Evolutionary conservation across 192 early-diverging fungal genomes (phyloP), one percentile per base, ranked within the genome.

Genomic region (Coemansia erecta): DNA sequence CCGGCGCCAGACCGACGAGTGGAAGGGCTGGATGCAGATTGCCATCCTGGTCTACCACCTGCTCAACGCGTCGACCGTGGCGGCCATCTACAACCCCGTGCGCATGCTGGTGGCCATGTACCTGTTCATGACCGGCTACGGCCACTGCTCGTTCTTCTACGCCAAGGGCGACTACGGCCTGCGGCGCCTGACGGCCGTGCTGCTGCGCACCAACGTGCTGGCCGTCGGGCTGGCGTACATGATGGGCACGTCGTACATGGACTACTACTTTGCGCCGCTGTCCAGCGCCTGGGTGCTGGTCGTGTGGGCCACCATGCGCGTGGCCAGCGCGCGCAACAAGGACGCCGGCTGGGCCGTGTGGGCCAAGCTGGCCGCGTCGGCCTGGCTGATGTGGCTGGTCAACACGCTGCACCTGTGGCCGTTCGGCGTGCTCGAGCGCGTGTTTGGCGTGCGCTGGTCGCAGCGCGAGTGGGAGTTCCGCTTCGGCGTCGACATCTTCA

Each of bases 11-110:
- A 92, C 90, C 9, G 89, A 92, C 51, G 90, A 92, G 68, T 92
- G 90, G 90, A 89, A 89, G 62, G 90, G 90, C 0, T 92, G 90
- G 90, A 92, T 92, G 90, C 90, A 92, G 77, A 61, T 90, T 2
- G 52, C 77, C 15, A 84, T 88, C 42, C 68, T 89, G 21, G 71
- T 86, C 11, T 92, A 92, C 63, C 90, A 92, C 63, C 83, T 85
- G 62, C 69, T 83, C 44, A 88, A 85, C 22, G 89, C 88, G 0
- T 88, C 86, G 2, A 75, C 70, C 15, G 74, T 84, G 10, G 58
- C 84, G 1, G 77, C 66, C 0, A 86, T 92, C 41, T 92, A 92
- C 72, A 85, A 87, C 54, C 81, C 84, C 0, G 85, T 92, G 17
- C 85, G 90, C 6, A 76, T 87, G 41, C 65, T 90, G 51, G 90